phyloP scores from a whole-genome alignment of 116 monocot genomes.

The Papilionanthe hybrid region DNA sequence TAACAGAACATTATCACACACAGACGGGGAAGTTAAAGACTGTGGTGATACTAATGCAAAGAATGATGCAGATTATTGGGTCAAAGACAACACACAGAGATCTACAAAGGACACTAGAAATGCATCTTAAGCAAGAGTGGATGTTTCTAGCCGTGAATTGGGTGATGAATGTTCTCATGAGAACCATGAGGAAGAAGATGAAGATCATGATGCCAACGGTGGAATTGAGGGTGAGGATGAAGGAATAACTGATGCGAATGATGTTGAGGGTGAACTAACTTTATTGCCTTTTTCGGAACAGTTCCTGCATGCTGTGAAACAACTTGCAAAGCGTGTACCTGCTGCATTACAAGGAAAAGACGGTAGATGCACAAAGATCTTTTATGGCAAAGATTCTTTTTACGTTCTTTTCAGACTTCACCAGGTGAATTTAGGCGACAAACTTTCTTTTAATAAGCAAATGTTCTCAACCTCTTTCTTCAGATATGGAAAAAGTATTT shows the following conservation, averaged over 20 bases:
- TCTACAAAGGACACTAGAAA: no score
- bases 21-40: constrained; percentile 25
- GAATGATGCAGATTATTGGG: constrained; percentile 66
- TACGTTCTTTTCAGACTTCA: constrained; percentile 93
- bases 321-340: constrained; percentile 78
- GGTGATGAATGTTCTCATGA: no score
- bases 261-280: constrained; percentile 54
- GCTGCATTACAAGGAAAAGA: constrained; percentile 44
- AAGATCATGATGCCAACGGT: constrained; percentile 60
- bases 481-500: not conserved
- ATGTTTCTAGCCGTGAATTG: no score
- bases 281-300: constrained; percentile 61
- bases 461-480: not conserved
- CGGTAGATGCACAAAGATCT: constrained; percentile 51
- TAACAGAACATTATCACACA: constrained; percentile 4
- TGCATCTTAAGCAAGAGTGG: no score
- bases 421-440: constrained; percentile 37
- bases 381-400: constrained; percentile 97
- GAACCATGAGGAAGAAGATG: no score
- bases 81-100: constrained; percentile 82
- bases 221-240: constrained; percentile 98
- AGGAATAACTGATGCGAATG: constrained; percentile 65
- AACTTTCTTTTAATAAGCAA: not conserved
- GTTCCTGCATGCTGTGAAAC: constrained; percentile 55
- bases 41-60: constrained; percentile 44